Percentiles rank a stretch among this genome's conserved stretches.
phyloP scores from a whole-genome alignment of 345 rosid genomes.

The Citrus hindsii region DNA sequence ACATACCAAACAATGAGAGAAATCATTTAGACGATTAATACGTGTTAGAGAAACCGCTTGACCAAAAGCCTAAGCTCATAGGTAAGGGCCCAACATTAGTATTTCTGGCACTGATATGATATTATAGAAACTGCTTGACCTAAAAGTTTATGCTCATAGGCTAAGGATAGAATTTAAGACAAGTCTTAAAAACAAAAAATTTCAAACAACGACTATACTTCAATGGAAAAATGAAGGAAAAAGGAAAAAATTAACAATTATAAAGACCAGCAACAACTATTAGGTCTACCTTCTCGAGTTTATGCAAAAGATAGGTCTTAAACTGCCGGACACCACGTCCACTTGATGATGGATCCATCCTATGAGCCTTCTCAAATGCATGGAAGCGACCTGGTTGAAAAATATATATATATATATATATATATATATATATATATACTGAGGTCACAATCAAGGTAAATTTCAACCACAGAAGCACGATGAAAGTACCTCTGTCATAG shows the following conservation, averaged over 20 bases:
- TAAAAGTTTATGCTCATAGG: too few relatives aligned
- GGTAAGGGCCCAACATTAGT: too few relatives aligned
- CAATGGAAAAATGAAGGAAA: neutral
- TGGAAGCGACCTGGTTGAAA: slow-evolving; percentile 72
- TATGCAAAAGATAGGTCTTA: slow-evolving; percentile 80
- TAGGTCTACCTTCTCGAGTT: slow-evolving; percentile 65
- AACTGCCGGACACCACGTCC: slow-evolving; percentile 95
- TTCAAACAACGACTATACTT: neutral
- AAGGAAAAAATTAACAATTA: neutral
- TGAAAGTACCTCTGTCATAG: neutral
- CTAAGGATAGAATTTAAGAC: too few relatives aligned
- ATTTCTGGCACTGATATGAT: too few relatives aligned
- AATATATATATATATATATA: neutral
- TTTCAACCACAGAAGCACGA: neutral
- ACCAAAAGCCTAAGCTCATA: too few relatives aligned
- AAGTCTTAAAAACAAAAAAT: neutral
- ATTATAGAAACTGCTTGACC: too few relatives aligned
- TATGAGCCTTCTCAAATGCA: slow-evolving; percentile 86
- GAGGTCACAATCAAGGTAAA: neutral
- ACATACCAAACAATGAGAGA: neutral
- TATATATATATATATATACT: too few relatives aligned
- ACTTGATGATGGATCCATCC: slow-evolving; percentile 51
- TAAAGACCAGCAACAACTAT: neutral
- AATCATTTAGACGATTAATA: slow-evolving; percentile 5
- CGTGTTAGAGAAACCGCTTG: too few relatives aligned